Conservation (phyloP, 1,139 yeast species). For the Sugiyamaella sp. region DNA sequence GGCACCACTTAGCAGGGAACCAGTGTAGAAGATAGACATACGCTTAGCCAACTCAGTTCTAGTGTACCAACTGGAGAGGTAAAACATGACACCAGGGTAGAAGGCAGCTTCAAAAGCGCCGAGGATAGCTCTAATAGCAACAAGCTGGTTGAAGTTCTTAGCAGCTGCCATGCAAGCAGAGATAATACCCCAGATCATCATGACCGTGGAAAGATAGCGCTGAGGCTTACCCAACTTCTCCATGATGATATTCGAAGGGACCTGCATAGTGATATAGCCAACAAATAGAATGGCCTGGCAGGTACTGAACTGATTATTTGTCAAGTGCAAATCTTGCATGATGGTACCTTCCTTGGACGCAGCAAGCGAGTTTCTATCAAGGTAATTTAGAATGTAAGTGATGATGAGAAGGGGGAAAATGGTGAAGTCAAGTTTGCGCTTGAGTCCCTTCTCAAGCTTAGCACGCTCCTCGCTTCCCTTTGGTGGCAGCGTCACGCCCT, state of each 20-base stretch:
- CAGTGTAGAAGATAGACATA: slow-evolving; percentile 52
- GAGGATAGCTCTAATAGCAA: slow-evolving; percentile 49
- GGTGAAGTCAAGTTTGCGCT: slow-evolving; percentile 52
- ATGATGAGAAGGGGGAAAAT: slow-evolving; percentile 59
- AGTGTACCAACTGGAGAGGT: slow-evolving; percentile 57
- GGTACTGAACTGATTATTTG: slow-evolving; percentile 57
- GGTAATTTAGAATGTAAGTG: slow-evolving; percentile 60
- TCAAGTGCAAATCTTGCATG: slow-evolving; percentile 55
- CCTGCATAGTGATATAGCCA: slow-evolving; percentile 62
- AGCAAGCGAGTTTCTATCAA: slow-evolving; percentile 65
- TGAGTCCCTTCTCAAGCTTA: slow-evolving; percentile 22
- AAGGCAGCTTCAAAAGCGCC: slow-evolving; percentile 59
- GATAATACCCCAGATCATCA: slow-evolving; percentile 60
- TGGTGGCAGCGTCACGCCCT: slow-evolving; percentile 26
- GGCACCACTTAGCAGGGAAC: slow-evolving; percentile 37
- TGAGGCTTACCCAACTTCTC: slow-evolving; percentile 56
- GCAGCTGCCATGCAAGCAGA: slow-evolving; percentile 61
- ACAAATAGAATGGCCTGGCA: slow-evolving; percentile 60
- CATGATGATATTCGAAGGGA: slow-evolving; percentile 55
- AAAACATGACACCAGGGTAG: slow-evolving; percentile 54
- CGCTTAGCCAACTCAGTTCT: slow-evolving; percentile 51
- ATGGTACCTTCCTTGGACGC: slow-evolving; percentile 62
- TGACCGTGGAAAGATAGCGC: slow-evolving; percentile 51
- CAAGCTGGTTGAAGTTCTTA: slow-evolving; percentile 45
- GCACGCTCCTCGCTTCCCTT: slow-evolving; percentile 24